Base-by-base conservation (phyloP, 2,329 filamentous ascomycete genomes). In the Xylaria sp. region DNA sequence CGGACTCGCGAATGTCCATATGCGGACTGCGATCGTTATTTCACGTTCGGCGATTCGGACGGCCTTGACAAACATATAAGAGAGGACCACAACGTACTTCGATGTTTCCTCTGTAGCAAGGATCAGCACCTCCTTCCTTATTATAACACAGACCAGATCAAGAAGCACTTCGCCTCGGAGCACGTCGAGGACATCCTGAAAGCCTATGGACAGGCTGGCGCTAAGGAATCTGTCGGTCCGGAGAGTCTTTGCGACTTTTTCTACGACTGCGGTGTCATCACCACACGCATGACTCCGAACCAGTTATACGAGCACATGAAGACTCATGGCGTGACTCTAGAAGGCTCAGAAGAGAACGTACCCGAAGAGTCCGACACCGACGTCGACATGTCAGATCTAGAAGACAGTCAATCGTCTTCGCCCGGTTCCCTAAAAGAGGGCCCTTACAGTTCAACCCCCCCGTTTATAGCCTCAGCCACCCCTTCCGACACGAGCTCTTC, bases 1-100 rank as follows among this genome's bases (percentile, higher is more conserved):
- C 78, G 83, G 10, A 74, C 71, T 1, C 68, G 74, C 25, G 73
- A 72, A n/a, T 86, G 83, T 50, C 81, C 80, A 0, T 83, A 80
- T 50, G 41, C 70, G 3, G 75, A 73, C 30, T 85, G 83, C 63
- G 55, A 72, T 0, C 78, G 76, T n/a, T 73, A 71, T 15, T 82
- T 80, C 65, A 72, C 75, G 4, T 70, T 75, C 3, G 68, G 72
- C 18, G 74, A 82, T 3, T 50, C 69, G 1, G 68, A 72, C 2
- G 72, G 69, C 2, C 75, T 84, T n/a, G 72, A 78, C 15, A 63
- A 64, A 6, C 84, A 86, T 60, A 43, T 83, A 4, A 56, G 69
- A 30, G 68, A 76, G n/a, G 71, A 65, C 0, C 83, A 85, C 57
- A 32, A 15, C 9, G 66, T 66, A 3, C 45, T 78, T 7, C 68